Conservation (phyloP, 805 yeast species). For the Kockiozyma suomiensis region DNA sequence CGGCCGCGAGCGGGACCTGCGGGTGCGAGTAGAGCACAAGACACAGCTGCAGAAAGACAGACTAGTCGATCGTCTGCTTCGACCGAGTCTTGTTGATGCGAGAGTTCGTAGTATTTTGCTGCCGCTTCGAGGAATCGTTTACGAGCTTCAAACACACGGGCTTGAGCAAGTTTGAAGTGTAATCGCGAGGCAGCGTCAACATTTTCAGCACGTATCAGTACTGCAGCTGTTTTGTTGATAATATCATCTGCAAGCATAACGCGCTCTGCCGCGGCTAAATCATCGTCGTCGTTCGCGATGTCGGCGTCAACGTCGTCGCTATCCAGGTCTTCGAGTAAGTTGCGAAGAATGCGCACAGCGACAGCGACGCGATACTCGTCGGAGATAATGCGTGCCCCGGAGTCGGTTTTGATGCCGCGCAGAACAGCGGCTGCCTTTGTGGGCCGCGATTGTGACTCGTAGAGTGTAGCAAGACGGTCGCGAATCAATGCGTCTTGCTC, state of each 20-base stretch:
- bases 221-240: constrained; percentile 37
- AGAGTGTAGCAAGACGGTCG: constrained; percentile 36
- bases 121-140: constrained; percentile 41
- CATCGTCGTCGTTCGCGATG: constrained; percentile 7
- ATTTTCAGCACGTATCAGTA: constrained; percentile 30
- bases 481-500: constrained; percentile 37
- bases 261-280: constrained; percentile 19
- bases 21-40: constrained; percentile 41
- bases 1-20: constrained; percentile 42
- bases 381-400: constrained; percentile 32
- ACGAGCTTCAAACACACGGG: constrained; percentile 40
- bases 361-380: constrained; percentile 36
- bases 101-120: constrained; percentile 39
- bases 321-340: constrained; percentile 38
- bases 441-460: constrained; percentile 29
- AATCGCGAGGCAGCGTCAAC: constrained; percentile 11
- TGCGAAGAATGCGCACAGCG: constrained; percentile 38
- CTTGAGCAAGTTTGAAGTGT: constrained; percentile 41
- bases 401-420: constrained; percentile 35
- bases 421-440: constrained; percentile 37
- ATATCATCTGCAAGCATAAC: constrained; percentile 36
- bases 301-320: constrained; percentile 4
- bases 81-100: constrained; percentile 29
- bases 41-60: constrained; percentile 39
- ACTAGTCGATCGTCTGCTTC: constrained; percentile 37